A percentile compares a stretch with the other conserved stretches of the same genome.
These are phyloP conservation scores for Fraxinus velutina DNA, from an alignment of 305 asterid species.

Conservation along the genomic window DNA sequence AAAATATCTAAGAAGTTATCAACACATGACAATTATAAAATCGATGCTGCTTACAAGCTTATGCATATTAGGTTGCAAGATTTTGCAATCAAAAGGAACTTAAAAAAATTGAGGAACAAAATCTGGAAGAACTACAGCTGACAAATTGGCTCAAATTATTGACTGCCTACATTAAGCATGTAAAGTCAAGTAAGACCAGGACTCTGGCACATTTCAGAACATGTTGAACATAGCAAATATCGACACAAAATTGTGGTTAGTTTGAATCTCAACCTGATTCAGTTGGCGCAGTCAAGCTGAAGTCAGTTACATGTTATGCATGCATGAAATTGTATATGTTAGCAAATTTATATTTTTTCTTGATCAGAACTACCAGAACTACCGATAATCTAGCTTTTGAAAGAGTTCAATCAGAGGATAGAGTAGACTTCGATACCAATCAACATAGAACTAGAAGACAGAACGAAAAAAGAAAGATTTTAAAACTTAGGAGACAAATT, in stretches of 20 bases:
- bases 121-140: not conserved
- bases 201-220: not conserved
- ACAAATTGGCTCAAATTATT: not conserved
- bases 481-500: not conserved
- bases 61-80: not conserved
- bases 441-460: not conserved
- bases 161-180: not conserved
- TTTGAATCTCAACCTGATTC: not conserved
- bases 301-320: not conserved
- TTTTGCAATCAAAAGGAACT: not conserved
- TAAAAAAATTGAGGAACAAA: not conserved
- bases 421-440: not conserved
- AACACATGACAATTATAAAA: not conserved
- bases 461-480: not conserved
- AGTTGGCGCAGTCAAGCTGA: not conserved
- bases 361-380: not conserved
- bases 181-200: not conserved
- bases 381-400: not conserved
- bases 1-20: not conserved
- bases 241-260: not conserved
- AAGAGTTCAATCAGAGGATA: not conserved
- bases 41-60: not conserved
- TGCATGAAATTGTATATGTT: not conserved
- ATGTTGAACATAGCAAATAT: not conserved
- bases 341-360: not conserved